Evolutionary conservation across 1,139 yeast species (phyloP).

Genomic region (Debaryomyces subglobosus): DNA sequence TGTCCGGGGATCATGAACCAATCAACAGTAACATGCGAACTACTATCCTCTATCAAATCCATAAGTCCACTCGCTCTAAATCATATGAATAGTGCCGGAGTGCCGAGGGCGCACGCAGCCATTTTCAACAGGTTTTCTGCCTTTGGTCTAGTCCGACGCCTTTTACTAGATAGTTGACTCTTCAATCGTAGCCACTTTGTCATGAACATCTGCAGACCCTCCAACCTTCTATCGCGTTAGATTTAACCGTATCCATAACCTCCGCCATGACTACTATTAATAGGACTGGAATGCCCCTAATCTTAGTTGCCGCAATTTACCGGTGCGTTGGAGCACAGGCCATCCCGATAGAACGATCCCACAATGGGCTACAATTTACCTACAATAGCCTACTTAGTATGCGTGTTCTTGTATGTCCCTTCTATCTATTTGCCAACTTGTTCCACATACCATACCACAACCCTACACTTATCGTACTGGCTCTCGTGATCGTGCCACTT

Average conservation of each 20-base stretch:
- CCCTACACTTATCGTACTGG: neutral
- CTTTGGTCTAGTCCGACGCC: neutral
- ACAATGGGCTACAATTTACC: neutral
- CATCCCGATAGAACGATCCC: neutral
- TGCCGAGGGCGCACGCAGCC: conserved; percentile 2
- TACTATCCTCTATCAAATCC: neutral
- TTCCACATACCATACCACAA: neutral
- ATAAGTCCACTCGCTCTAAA: neutral
- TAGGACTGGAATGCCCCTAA: neutral
- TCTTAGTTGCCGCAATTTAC: neutral
- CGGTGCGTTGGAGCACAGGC: neutral
- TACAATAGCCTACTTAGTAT: neutral
- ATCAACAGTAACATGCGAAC: neutral
- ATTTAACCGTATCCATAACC: too few species aligned
- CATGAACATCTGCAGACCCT: neutral
- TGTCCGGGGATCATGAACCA: neutral
- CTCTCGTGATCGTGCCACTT: neutral
- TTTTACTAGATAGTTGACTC: neutral
- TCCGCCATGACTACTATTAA: neutral
- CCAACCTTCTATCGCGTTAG: neutral
- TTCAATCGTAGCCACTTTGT: neutral
- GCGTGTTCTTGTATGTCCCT: neutral
- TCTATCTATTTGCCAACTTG: too few species aligned
- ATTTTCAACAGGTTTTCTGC: conserved; percentile 6
- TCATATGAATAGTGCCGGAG: conserved; percentile 1